Evolutionary conservation across 2,329 filamentous ascomycete species (phyloP).

Genomic region (Pseudogymnoascus sp.): DNA sequence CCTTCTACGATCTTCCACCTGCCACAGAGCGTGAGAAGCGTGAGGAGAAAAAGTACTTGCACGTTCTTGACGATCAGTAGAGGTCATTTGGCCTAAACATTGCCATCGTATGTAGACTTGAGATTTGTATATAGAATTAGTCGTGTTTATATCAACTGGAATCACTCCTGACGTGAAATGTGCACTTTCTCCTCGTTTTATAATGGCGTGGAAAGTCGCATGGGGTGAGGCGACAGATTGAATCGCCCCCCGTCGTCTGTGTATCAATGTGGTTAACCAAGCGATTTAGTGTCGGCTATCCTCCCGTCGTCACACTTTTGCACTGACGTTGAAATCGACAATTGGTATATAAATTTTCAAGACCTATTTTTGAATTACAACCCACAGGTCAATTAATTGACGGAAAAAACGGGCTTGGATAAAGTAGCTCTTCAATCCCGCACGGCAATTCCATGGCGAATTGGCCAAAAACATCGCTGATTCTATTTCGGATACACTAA

Average conservation of each 20-base stretch:
- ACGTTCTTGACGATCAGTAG: conserved; percentile 84
- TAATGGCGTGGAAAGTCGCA: neutral
- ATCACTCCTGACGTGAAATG: neutral
- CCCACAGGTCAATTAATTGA: neutral
- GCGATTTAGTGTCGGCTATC: conserved; percentile 6
- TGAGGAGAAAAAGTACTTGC: conserved; percentile 94
- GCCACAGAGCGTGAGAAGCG: conserved; percentile 89
- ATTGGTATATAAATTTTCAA: neutral
- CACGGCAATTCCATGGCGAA: neutral
- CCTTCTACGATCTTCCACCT: conserved; percentile 88
- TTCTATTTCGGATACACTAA: conserved; percentile 7
- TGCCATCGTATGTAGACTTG: conserved; percentile 6
- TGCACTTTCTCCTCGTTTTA: neutral
- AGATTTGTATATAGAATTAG: conserved; percentile 6
- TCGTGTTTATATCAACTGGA: conserved; percentile 4
- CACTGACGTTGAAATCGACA: neutral
- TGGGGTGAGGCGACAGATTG: neutral
- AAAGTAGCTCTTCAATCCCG: neutral
- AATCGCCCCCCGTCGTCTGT: neutral
- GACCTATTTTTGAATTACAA: neutral
- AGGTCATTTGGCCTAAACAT: conserved; percentile 13
- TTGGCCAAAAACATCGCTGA: neutral
- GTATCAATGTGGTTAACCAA: neutral
- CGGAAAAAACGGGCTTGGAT: neutral
- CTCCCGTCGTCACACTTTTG: neutral